Percentiles rank a stretch among this genome's conserved stretches.
These are phyloP conservation scores for Ogataea saltuana DNA, from an alignment of 805 yeast species.

Conservation along the genomic window DNA sequence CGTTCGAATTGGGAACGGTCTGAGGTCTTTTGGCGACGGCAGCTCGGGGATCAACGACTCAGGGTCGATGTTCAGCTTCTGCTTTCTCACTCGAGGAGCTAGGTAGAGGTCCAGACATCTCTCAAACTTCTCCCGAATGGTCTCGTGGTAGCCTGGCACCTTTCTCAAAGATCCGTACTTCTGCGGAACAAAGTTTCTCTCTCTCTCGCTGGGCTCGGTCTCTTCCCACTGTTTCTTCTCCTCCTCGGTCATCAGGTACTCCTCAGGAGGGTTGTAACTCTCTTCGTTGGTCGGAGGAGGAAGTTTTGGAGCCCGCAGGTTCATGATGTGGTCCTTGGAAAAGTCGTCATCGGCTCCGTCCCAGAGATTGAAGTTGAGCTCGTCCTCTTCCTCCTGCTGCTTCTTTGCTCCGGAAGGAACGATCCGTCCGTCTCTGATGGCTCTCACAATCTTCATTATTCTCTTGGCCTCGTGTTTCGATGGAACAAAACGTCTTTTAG, in stretches of 20 bases:
- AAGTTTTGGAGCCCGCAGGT: slow-evolving; percentile 88
- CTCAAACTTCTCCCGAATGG: slow-evolving; percentile 88
- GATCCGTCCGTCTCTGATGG: slow-evolving; percentile 94
- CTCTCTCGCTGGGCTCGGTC: slow-evolving; percentile 74
- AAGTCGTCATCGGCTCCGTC: slow-evolving; percentile 60
- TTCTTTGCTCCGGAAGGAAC: slow-evolving; percentile 66
- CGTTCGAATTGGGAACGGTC: slow-evolving; percentile 93
- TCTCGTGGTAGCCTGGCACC: slow-evolving; percentile 90
- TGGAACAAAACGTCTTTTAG: slow-evolving; percentile 94
- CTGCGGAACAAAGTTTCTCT: slow-evolving; percentile 75
- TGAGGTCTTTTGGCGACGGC: slow-evolving; percentile 93
- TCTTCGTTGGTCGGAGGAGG: slow-evolving; percentile 97
- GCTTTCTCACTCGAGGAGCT: slow-evolving; percentile 93
- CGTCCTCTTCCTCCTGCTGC: slow-evolving; percentile 51
- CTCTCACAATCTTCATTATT: slow-evolving; percentile 93
- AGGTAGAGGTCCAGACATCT: slow-evolving; percentile 89
- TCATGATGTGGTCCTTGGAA: slow-evolving; percentile 79
- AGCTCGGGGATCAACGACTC: slow-evolving; percentile 93
- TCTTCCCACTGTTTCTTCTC: slow-evolving; percentile 73
- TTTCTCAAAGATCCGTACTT: slow-evolving; percentile 80
- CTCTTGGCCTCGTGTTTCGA: slow-evolving; percentile 96
- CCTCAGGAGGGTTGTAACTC: slow-evolving; percentile 96
- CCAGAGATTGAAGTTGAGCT: slow-evolving; percentile 80
- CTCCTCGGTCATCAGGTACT: slow-evolving; percentile 78
- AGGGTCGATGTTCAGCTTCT: slow-evolving; percentile 91